These are phyloP conservation scores for Cyclostephanos tholiformis DNA, from an alignment of 108 stramenopile species.

Conservation along the genomic window DNA sequence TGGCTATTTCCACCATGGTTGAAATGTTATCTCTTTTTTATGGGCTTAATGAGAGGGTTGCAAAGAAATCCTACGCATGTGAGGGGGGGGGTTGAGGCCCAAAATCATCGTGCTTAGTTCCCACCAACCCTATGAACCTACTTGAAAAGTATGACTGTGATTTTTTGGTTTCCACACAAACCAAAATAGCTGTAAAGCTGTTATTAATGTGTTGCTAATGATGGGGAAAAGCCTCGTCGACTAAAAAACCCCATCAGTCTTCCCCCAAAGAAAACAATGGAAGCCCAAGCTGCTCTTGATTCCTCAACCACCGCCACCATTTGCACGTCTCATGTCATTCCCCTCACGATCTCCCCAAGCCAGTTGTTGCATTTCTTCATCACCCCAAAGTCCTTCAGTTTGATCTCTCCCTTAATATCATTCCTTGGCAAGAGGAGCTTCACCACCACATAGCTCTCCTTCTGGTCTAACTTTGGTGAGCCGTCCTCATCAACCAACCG, in stretches of 20 bases:
- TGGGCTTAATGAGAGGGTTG: background rate
- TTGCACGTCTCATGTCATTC: background rate
- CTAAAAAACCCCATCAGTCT: too few species aligned
- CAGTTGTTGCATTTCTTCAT: background rate
- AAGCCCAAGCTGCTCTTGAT: background rate
- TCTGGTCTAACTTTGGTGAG: background rate
- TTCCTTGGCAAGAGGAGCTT: too few species aligned
- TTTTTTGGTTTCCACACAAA: background rate
- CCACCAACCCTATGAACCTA: too few species aligned
- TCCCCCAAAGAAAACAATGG: background rate
- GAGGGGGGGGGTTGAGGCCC: background rate
- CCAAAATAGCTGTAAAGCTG: background rate
- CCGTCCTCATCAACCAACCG: too few species aligned
- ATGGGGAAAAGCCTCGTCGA: conserved; percentile 7
- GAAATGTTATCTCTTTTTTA: background rate
- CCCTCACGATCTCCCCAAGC: background rate
- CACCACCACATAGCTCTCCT: background rate
- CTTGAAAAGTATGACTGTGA: background rate
- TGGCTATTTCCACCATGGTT: too few species aligned
- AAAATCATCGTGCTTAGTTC: too few species aligned
- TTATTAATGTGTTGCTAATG: background rate
- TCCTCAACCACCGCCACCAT: background rate
- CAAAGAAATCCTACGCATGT: background rate
- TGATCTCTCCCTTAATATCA: background rate
- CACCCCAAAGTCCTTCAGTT: too few species aligned